phyloP scores from a whole-genome alignment of 495 filamentous ascomycete genomes.

The Hypomontagnella monticulosa region DNA sequence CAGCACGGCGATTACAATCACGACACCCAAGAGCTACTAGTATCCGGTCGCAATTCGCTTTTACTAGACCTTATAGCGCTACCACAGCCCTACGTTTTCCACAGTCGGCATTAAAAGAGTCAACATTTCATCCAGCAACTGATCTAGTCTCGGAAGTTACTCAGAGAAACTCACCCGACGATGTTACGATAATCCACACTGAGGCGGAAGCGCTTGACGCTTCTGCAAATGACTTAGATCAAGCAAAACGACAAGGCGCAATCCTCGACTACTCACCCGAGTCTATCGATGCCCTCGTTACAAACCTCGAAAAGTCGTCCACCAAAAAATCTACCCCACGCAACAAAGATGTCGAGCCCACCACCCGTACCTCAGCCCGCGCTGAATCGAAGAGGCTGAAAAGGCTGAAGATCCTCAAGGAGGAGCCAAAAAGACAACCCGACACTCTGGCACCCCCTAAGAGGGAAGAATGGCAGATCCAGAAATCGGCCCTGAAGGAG shows the following conservation, averaged over 20 bases:
- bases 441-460: not conserved
- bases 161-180: not conserved
- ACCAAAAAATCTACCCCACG: slow-evolving; percentile 1
- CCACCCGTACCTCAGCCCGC: not conserved
- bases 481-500: slow-evolving; percentile 71
- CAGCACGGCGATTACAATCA: slow-evolving; percentile 15
- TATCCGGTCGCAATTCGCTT: slow-evolving; percentile 10
- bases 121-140: not conserved
- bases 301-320: slow-evolving; percentile 13
- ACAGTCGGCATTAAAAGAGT: not conserved
- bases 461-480: slow-evolving; percentile 70
- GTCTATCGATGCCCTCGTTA: slow-evolving; percentile 42
- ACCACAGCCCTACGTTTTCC: slow-evolving; percentile 19
- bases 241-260: slow-evolving; percentile 37
- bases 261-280: slow-evolving; percentile 47
- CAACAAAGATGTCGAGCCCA: not conserved
- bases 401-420: slow-evolving; percentile 35
- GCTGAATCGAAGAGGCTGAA: slow-evolving; percentile 29
- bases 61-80: slow-evolving; percentile 19
- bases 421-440: not conserved
- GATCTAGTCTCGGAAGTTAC: not conserved
- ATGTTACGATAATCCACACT: slow-evolving; percentile 11
- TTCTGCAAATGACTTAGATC: slow-evolving; percentile 7
- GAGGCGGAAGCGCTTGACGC: not conserved
- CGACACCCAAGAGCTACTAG: slow-evolving; percentile 4